Percentiles rank a stretch among this genome's conserved stretches.
Evolutionary conservation across 805 yeast genomes (phyloP).

Genomic region (Ogataea wickerhamii): DNA sequence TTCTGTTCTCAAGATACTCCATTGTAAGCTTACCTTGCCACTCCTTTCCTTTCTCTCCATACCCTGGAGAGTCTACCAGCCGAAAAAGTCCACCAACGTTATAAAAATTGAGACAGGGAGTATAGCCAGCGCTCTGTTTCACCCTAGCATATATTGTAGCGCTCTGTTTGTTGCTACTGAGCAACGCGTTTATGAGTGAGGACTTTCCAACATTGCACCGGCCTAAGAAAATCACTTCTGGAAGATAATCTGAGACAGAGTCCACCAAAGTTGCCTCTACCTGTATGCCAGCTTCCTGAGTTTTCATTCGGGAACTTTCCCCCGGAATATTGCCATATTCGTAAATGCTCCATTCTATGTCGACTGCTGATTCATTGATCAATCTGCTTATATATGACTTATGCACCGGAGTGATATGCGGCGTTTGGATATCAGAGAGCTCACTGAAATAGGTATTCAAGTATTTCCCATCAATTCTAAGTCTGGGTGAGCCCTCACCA

Average conservation of each 20-base stretch:
- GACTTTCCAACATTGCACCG: slow-evolving; percentile 88
- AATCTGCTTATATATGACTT: slow-evolving; percentile 29
- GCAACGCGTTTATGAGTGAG: slow-evolving; percentile 60
- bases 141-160: slow-evolving; percentile 41
- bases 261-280: slow-evolving; percentile 4
- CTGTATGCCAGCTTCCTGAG: slow-evolving; percentile 5
- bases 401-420: slow-evolving; percentile 7
- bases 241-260: slow-evolving; percentile 38
- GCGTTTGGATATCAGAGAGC: slow-evolving; percentile 7
- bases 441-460: slow-evolving; percentile 16
- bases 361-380: slow-evolving; percentile 44
- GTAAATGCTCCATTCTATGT: slow-evolving; percentile 59
- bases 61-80: slow-evolving; percentile 86
- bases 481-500: too few relatives aligned
- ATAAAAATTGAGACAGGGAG: slow-evolving; percentile 67
- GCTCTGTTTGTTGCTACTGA: slow-evolving; percentile 37
- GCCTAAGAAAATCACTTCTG: slow-evolving; percentile 76
- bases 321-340: slow-evolving; percentile 57
- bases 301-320: slow-evolving; percentile 29
- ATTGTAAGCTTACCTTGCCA: slow-evolving; percentile 69
- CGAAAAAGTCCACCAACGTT: slow-evolving; percentile 61
- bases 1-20: slow-evolving; percentile 56
- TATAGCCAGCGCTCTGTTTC: slow-evolving; percentile 37
- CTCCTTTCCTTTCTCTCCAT: slow-evolving; percentile 65
- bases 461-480: slow-evolving; percentile 24